Base-by-base conservation (phyloP, 2,329 filamentous ascomycete genomes). In the Cercospora janseana region DNA sequence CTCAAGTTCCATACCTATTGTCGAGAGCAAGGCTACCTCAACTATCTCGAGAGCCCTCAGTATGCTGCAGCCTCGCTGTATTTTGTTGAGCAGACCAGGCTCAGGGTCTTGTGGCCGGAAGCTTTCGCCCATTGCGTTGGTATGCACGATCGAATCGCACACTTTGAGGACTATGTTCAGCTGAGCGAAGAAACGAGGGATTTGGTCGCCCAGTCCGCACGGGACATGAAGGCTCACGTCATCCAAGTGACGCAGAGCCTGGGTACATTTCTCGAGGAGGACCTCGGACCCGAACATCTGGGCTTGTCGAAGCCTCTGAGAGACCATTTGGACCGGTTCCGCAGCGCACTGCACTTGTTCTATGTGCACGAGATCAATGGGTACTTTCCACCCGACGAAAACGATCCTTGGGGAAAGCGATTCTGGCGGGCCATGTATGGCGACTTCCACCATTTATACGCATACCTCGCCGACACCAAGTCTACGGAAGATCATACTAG, bases 61-160 rank as follows among this genome's bases (percentile, higher is more conserved):
- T 82, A 90, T 62, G 83, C 87, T 0, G 65, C 90, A 28, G 86
- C 83, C 0, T 72, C 84, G 35, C 70, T 92, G 9, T 79, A 79
- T 43, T 76, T 89, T 34, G 82, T 86, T 2, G 87, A 92, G 62
- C 72, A 76, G 16, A 84, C 83, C 56, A 77, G 79, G 44, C 68
- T 86, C 20, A 74, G 73, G 46, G 76, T 81, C n/a, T 69, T 88
- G 9, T 92, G 88, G 74, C 77, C 83, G 8, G 79, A 87, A 61
- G 83, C 87, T 0, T 89, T 91, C 67, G 77, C 80, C 10, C 88
- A 93, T 62, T 89, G 87, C 63, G 84, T 86, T 27, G 88, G 87
- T 34, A 90, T 92, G 87, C 79, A 79, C 52, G 80, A 86, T 15
- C 72, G 73, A 20, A 55, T 91, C 4, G 71, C 75, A 31, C 62